Base-by-base conservation (phyloP, 2,329 filamentous ascomycete genomes). In the Raffaelea deltoideospora region DNA sequence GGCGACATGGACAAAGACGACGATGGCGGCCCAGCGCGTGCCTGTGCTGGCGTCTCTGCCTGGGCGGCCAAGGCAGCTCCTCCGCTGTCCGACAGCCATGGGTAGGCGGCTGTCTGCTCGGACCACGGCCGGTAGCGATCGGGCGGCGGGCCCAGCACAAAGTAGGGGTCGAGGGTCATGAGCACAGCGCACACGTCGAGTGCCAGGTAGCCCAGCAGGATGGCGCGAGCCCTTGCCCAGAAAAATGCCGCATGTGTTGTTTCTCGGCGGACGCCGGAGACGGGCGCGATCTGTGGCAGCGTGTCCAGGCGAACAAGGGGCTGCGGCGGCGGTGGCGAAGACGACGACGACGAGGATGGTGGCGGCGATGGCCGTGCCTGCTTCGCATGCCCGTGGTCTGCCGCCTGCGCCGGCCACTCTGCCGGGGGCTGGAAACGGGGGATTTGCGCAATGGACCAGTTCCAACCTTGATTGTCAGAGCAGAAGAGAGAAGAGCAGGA, bases 81-180 rank as follows among this genome's bases (percentile, higher is more conserved):
- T n/a, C n/a, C n/a, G 1, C 34, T 21, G 54, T 67, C 46, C 50
- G 60, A 36, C 41, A 76, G 55, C 41, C 60, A 42, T 44, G 64
- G 45, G 48, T 54, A 48, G 40, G 53, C 49, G 37, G 61, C 57
- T 10, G 39, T 7, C 34, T 43, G 41, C 13, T 24, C 35, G 4
- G 58, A 50, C 2, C 58, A 56, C 10, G 35, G 15, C 18, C 43
- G 41, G 37, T 54, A 51, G 10, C n/a, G 15, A 17, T 26, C 20
- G 5, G 40, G 42, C 14, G 38, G 37, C 1, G 63, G 58, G 1
- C 72, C 67, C 19, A 70, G 50, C 40, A 75, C 49, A 56, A 87
- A 93, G 59, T 88, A 93, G 0, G 79, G 76, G 48, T 96, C 88
- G 37, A 72, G 69, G 46, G 78, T 75, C 60, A 84, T 76, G 42